These are phyloP conservation scores for Anthoceros angustus DNA, from an alignment of 225 moss, liverwort and hornwort genomes.

Conservation along the genomic window DNA sequence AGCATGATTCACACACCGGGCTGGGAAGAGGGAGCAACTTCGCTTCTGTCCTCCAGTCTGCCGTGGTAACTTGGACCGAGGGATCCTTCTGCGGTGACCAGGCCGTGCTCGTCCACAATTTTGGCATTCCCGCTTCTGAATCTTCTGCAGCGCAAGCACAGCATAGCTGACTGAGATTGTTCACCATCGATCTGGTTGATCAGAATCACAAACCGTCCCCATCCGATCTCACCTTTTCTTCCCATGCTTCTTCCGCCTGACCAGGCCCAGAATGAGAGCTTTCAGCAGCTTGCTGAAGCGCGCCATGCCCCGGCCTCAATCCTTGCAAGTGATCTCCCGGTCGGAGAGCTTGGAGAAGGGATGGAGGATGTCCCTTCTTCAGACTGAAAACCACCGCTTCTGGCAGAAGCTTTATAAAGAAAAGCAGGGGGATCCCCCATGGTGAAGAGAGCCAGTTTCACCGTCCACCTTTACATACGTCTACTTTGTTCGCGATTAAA, in stretches of 20 bases:
- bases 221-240: neutral
- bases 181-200: neutral
- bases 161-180: neutral
- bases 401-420: too few relatives aligned
- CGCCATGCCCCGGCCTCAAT: neutral
- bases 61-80: neutral
- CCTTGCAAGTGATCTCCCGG: too few relatives aligned
- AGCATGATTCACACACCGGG: neutral
- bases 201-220: neutral
- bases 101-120: slow-evolving; percentile 1
- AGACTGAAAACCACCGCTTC: too few relatives aligned
- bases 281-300: neutral
- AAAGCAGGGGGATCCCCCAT: too few relatives aligned
- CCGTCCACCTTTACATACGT: too few relatives aligned
- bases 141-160: neutral
- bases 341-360: too few relatives aligned
- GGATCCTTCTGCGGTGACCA: neutral
- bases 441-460: too few relatives aligned
- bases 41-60: neutral
- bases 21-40: neutral
- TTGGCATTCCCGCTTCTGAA: neutral
- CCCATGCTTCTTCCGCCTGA: neutral
- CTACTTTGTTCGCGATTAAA: too few relatives aligned
- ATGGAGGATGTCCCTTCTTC: too few relatives aligned
- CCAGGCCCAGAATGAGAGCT: neutral